phyloP scores from a whole-genome alignment of 176 grass and related monocot species.

The Alloteropsis semialata region DNA sequence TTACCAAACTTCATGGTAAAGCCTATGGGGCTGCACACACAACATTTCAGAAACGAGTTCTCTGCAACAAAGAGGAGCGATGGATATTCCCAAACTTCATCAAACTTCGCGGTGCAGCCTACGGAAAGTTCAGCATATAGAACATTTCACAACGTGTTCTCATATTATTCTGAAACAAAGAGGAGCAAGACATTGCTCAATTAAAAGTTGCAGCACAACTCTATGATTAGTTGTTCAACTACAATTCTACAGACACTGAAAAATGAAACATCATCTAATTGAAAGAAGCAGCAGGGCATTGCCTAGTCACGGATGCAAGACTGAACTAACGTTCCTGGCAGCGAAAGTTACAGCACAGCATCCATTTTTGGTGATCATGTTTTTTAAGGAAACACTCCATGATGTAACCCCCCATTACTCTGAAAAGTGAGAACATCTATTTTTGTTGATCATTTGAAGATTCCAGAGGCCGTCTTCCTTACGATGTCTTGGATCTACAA shows the following conservation, averaged over 20 bases:
- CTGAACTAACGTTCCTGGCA: not conserved
- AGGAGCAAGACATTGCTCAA: not conserved
- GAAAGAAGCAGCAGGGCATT: not conserved
- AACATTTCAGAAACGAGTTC: not conserved
- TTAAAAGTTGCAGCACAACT: not conserved
- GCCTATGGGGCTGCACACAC: not conserved
- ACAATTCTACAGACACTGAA: not conserved
- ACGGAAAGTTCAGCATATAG: not conserved
- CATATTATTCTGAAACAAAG: not conserved
- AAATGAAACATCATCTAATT: not conserved
- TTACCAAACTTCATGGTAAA: not conserved
- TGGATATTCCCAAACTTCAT: not conserved
- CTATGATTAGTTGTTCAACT: constrained; percentile 6
- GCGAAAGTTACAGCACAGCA: not conserved
- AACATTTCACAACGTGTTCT: not conserved
- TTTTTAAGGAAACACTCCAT: not conserved
- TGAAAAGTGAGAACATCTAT: not conserved
- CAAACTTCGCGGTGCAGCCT: not conserved
- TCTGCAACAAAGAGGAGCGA: not conserved
- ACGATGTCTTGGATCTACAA: constrained; percentile 60
- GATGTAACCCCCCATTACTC: not conserved
- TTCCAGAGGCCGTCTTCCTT: constrained; percentile 53
- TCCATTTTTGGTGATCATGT: constrained; percentile 15
- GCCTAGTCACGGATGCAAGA: constrained; percentile 4
- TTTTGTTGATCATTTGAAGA: constrained; percentile 44